Conservation (phyloP, 1,139 yeast genomes). For the Saccharomycopsis crataegensis region DNA sequence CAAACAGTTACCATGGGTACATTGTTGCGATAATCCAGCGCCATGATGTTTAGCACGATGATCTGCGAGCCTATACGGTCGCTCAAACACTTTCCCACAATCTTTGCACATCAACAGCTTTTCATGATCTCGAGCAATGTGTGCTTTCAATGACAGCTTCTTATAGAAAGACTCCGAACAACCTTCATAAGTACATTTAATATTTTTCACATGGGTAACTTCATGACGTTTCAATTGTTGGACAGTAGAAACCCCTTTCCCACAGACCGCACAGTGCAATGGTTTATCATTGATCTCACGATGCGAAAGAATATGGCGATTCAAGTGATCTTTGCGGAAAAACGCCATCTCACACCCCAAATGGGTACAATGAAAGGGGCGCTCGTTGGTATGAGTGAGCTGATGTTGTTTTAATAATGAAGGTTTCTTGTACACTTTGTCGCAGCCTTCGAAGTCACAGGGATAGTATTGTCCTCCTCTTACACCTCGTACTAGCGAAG, state of each 20-base stretch:
- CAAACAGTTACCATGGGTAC: conserved; percentile 56
- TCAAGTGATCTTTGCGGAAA: conserved; percentile 69
- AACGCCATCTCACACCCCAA: conserved; percentile 56
- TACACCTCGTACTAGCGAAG: conserved; percentile 42
- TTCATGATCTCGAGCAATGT: conserved; percentile 53
- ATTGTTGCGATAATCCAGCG: conserved; percentile 48
- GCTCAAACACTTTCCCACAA: conserved; percentile 51
- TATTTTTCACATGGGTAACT: conserved; percentile 67
- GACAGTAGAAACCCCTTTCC: conserved; percentile 71
- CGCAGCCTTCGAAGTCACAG: conserved; percentile 62
- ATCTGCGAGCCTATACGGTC: conserved; percentile 55
- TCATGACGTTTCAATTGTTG: conserved; percentile 85
- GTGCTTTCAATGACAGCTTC: conserved; percentile 73
- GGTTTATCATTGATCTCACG: conserved; percentile 43
- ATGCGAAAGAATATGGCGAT: conserved; percentile 66
- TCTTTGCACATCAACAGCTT: conserved; percentile 45
- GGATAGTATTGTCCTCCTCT: conserved; percentile 34
- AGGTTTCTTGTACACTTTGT: conserved; percentile 73
- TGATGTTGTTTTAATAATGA: conserved; percentile 76
- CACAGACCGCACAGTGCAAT: conserved; percentile 65
- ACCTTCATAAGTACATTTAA: conserved; percentile 49
- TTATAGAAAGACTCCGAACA: conserved; percentile 69
- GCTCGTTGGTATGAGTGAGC: conserved; percentile 68
- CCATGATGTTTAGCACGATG: conserved; percentile 59
- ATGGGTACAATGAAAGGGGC: conserved; percentile 61